Conservation (phyloP, 306 rosid species). For the Pterocarpus santalinus region DNA sequence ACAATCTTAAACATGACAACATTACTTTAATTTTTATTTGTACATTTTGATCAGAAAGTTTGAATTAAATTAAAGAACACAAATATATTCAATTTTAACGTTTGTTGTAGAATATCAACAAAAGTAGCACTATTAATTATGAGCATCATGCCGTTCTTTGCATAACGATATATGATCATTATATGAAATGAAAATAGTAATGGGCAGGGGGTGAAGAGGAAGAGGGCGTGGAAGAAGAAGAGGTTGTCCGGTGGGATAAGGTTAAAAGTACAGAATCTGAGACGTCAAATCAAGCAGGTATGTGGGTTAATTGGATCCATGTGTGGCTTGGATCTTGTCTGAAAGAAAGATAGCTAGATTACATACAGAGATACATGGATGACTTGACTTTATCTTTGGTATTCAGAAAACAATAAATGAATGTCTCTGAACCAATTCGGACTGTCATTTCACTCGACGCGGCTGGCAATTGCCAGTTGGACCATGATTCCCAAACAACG, state of each 20-base stretch:
- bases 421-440: slow-evolving; percentile 42
- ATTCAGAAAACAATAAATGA: slow-evolving; percentile 50
- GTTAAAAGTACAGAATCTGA: slow-evolving; percentile 82
- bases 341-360: neutral
- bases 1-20: too few species aligned
- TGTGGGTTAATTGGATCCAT: slow-evolving; percentile 63
- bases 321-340: slow-evolving; percentile 68
- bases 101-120: too few species aligned
- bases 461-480: slow-evolving; percentile 19
- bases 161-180: too few species aligned
- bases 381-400: slow-evolving; percentile 46
- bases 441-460: slow-evolving; percentile 52
- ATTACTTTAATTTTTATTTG: too few species aligned
- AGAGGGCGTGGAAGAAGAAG: neutral
- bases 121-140: too few species aligned
- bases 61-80: too few species aligned
- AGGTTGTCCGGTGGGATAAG: slow-evolving; percentile 51
- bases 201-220: neutral
- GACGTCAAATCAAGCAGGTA: slow-evolving; percentile 84
- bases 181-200: neutral
- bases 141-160: too few species aligned
- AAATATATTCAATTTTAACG: too few species aligned
- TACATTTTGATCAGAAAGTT: too few species aligned
- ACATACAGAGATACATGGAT: slow-evolving; percentile 30
- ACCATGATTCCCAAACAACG: slow-evolving; percentile 35